A percentile compares a stretch with the other conserved stretches of the same genome.
phyloP scores from a whole-genome alignment of 768 basidiomycete genomes.

The Suillus decipiens region DNA sequence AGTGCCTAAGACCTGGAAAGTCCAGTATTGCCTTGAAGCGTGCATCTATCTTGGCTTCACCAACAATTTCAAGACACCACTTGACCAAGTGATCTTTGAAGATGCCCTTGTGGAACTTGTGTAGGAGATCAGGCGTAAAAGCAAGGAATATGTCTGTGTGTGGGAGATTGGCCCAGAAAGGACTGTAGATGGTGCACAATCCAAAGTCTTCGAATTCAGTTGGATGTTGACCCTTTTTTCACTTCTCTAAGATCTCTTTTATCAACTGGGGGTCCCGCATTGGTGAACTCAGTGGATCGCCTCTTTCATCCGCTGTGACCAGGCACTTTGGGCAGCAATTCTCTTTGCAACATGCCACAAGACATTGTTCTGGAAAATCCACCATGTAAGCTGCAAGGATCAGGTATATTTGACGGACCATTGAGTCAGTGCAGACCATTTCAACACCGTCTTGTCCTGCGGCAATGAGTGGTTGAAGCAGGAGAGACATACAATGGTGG shows the following conservation, averaged over 20 bases:
- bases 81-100: slow-evolving; percentile 36
- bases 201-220: slow-evolving; percentile 7
- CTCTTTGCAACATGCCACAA: slow-evolving; percentile 17
- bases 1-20: slow-evolving; percentile 28
- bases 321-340: slow-evolving; percentile 13
- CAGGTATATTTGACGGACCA: slow-evolving; percentile 17
- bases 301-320: slow-evolving; percentile 1
- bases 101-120: slow-evolving; percentile 49
- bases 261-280: not conserved
- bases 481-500: slow-evolving; percentile 20
- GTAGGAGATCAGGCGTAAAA: slow-evolving; percentile 44
- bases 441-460: slow-evolving; percentile 20
- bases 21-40: slow-evolving; percentile 16
- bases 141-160: slow-evolving; percentile 39
- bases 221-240: slow-evolving; percentile 11
- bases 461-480: slow-evolving; percentile 19
- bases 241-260: not conserved
- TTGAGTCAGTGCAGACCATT: slow-evolving; percentile 20
- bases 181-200: slow-evolving; percentile 18
- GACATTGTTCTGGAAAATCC: slow-evolving; percentile 25
- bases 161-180: slow-evolving; percentile 45
- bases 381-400: slow-evolving; percentile 28
- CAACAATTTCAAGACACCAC: no score
- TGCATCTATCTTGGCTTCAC: slow-evolving; percentile 22
- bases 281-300: slow-evolving; percentile 2